phyloP scores from a whole-genome alignment of 805 yeast species.

The Metschnikowia peoriensis region DNA sequence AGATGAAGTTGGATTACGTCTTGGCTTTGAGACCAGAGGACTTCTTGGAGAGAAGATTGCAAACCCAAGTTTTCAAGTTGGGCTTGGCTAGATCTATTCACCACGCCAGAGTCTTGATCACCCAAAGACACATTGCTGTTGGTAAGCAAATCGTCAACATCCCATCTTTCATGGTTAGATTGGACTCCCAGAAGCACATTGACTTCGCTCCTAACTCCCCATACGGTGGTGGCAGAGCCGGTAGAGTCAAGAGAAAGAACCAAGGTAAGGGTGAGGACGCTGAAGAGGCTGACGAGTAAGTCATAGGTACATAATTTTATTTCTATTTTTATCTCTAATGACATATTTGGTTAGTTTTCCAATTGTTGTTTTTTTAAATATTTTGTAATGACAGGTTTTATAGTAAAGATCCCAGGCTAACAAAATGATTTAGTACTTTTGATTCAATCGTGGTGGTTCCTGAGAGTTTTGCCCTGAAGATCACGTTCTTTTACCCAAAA shows the following conservation, averaged over 20 bases:
- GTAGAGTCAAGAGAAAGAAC: conserved; percentile 98
- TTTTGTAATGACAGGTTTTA: conserved; percentile 5
- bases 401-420: not conserved
- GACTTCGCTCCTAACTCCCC: conserved; percentile 99
- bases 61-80: conserved; percentile 99
- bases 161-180: conserved; percentile 99
- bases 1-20: conserved; percentile 99
- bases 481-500: too few species aligned
- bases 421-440: not conserved
- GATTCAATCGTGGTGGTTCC: not conserved
- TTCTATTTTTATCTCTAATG: conserved; percentile 15
- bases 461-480: not conserved
- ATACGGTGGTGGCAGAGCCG: conserved; percentile 99
- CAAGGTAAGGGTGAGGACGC: conserved; percentile 50
- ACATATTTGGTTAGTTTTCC: conserved; percentile 20
- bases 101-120: conserved; percentile 98
- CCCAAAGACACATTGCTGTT: conserved; percentile 99
- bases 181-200: conserved; percentile 99
- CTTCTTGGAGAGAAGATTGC: conserved; percentile 99
- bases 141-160: conserved; percentile 99
- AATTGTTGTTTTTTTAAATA: not conserved
- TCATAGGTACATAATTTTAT: conserved; percentile 22
- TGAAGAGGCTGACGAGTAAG: conserved; percentile 77
- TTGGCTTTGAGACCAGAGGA: conserved; percentile 97
- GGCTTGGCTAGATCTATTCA: conserved; percentile 99